Conservation (phyloP, 164 flowering plant species). For the Berberis thunbergii region DNA sequence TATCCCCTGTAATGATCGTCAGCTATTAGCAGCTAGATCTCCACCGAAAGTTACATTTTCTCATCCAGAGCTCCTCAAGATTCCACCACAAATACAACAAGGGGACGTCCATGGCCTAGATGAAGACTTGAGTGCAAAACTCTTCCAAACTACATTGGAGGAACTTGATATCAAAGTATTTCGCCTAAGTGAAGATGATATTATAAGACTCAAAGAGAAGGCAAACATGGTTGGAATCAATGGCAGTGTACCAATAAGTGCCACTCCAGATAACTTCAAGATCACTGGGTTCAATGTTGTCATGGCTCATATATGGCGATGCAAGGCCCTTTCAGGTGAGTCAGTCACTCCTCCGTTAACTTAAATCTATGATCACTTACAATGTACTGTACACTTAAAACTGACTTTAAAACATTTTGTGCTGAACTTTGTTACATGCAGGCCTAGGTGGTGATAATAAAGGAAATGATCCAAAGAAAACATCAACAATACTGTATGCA, state of each 20-base stretch:
- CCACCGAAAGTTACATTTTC: slow-evolving; percentile 57
- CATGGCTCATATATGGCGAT: slow-evolving; percentile 55
- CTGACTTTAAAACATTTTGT: too few relatives aligned
- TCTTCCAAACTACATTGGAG: slow-evolving; percentile 26
- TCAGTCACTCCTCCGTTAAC: too few relatives aligned
- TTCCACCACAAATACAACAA: background rate
- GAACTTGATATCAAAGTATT: slow-evolving; percentile 43
- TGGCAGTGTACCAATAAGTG: too few relatives aligned
- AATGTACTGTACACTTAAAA: too few relatives aligned
- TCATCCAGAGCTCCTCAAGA: slow-evolving; percentile 45
- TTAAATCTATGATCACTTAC: too few relatives aligned
- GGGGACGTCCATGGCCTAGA: background rate
- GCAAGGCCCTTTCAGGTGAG: slow-evolving; percentile 35
- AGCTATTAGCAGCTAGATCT: slow-evolving; percentile 50
- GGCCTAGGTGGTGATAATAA: background rate
- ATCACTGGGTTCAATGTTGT: slow-evolving; percentile 52
- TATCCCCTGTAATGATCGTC: slow-evolving; percentile 48
- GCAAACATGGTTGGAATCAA: slow-evolving; percentile 13
- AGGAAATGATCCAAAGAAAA: slow-evolving; percentile 8
- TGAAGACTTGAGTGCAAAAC: background rate
- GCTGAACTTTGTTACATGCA: too few relatives aligned
- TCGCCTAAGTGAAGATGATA: slow-evolving; percentile 26
- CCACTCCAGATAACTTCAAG: background rate
- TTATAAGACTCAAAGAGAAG: slow-evolving; percentile 35
- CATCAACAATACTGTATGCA: slow-evolving; percentile 47